Percentiles rank a stretch among this genome's conserved stretches.
Conservation (phyloP, 192 early-diverging fungal species). For the Pilobolus umbonatus region DNA sequence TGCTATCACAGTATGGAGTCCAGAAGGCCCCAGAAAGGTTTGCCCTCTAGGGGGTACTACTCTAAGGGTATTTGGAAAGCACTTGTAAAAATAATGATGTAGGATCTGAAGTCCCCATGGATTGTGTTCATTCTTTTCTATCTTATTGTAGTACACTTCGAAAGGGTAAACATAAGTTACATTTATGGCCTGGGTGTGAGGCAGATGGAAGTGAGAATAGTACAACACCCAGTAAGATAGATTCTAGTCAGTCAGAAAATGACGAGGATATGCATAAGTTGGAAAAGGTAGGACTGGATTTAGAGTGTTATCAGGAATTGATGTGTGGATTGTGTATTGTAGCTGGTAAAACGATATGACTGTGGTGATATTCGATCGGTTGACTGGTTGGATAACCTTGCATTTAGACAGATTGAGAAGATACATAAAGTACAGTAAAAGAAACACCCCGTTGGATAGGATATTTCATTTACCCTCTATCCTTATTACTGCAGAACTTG, state of each 20-base stretch:
- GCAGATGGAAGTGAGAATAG: constrained; percentile 58
- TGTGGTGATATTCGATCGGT: constrained; percentile 79
- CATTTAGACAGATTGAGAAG: constrained; percentile 83
- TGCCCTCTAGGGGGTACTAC: constrained; percentile 72
- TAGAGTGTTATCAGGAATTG: not conserved
- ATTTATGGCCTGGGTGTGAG: constrained; percentile 60
- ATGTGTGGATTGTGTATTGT: constrained; percentile 2
- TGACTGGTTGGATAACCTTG: constrained; percentile 92
- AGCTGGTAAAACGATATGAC: constrained; percentile 79
- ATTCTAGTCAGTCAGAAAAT: constrained; percentile 17
- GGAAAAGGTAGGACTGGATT: constrained; percentile 59
- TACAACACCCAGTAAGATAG: constrained; percentile 50
- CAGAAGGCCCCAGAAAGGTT: constrained; percentile 67
- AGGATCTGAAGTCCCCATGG: no score
- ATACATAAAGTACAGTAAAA: constrained; percentile 57
- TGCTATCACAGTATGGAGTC: constrained; percentile 77
- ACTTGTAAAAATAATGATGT: constrained; percentile 67
- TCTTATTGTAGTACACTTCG: constrained; percentile 58
- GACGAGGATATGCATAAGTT: constrained; percentile 76
- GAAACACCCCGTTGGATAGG: no score
- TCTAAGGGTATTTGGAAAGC: constrained; percentile 75
- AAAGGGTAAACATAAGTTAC: constrained; percentile 79
- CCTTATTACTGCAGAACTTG: no score
- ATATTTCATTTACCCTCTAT: no score
- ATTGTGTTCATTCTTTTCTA: not conserved